A percentile compares a stretch with the other conserved stretches of the same genome.
phyloP scores from a whole-genome alignment of 306 rosid species.

The Vicia villosa region DNA sequence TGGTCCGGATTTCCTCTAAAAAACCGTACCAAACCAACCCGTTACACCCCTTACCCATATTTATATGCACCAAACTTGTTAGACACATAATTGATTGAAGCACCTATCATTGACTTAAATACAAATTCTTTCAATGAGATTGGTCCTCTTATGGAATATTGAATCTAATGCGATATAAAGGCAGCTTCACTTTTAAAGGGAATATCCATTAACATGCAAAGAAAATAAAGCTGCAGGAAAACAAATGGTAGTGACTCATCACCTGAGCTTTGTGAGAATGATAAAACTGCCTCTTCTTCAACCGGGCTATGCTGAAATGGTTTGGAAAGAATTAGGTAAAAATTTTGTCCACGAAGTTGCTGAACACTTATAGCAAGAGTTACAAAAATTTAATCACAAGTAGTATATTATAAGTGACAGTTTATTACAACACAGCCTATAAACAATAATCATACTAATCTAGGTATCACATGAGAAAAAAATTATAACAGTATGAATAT shows the following conservation, averaged over 20 bases:
- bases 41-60: too few relatives aligned
- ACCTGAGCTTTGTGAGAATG: constrained; percentile 93
- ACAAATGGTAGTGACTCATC: constrained; percentile 25
- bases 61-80: too few relatives aligned
- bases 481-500: not conserved
- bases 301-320: constrained; percentile 59
- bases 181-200: not conserved
- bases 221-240: constrained; percentile 32
- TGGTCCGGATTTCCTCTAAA: too few relatives aligned
- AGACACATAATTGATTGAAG: too few relatives aligned
- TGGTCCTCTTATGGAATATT: too few relatives aligned
- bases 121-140: too few relatives aligned
- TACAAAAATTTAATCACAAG: constrained; percentile 12
- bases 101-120: too few relatives aligned
- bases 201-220: constrained; percentile 8
- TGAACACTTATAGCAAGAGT: constrained; percentile 7
- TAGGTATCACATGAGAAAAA: not conserved
- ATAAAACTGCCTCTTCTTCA: constrained; percentile 68
- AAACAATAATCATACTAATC: constrained; percentile 14
- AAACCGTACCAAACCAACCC: too few relatives aligned
- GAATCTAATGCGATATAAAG: too few relatives aligned
- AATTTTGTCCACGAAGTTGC: constrained; percentile 16
- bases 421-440: constrained; percentile 12
- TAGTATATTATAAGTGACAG: constrained; percentile 20
- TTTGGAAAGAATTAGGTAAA: constrained; percentile 33